phyloP scores from a whole-genome alignment of 345 rosid species.

The Syzygium grande region DNA sequence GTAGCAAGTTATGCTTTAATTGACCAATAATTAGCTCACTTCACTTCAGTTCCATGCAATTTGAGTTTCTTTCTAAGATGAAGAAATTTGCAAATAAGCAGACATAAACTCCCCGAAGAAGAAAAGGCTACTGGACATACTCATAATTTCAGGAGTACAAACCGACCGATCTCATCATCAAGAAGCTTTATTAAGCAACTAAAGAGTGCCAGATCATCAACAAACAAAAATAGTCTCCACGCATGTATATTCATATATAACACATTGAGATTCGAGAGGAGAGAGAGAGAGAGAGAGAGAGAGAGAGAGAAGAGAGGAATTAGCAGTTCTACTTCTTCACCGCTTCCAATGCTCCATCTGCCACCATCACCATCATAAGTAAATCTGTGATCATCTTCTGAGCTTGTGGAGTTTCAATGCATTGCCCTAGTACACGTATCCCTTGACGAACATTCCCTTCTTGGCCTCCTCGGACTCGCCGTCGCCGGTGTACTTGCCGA shows the following conservation, averaged over 20 bases:
- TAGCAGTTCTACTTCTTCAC: background rate
- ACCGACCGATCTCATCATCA: background rate
- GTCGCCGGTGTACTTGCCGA: slow-evolving; percentile 76
- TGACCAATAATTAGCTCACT: background rate
- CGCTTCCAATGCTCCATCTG: background rate
- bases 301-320: background rate
- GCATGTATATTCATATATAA: slow-evolving; percentile 9
- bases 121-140: background rate
- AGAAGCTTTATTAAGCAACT: slow-evolving; percentile 17
- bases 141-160: background rate
- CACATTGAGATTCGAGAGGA: background rate
- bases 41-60: background rate
- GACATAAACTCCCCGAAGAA: background rate
- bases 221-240: slow-evolving; percentile 37
- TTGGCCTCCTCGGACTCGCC: slow-evolving; percentile 95
- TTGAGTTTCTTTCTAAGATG: background rate
- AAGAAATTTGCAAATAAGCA: background rate
- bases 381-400: background rate
- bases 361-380: background rate
- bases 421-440: slow-evolving; percentile 50
- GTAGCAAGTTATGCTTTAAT: background rate
- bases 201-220: slow-evolving; percentile 24
- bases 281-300: background rate
- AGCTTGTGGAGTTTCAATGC: background rate
- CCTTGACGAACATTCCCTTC: slow-evolving; percentile 89